phyloP scores from a whole-genome alignment of 805 yeast species.

The Metschnikowia kunwiensis region DNA sequence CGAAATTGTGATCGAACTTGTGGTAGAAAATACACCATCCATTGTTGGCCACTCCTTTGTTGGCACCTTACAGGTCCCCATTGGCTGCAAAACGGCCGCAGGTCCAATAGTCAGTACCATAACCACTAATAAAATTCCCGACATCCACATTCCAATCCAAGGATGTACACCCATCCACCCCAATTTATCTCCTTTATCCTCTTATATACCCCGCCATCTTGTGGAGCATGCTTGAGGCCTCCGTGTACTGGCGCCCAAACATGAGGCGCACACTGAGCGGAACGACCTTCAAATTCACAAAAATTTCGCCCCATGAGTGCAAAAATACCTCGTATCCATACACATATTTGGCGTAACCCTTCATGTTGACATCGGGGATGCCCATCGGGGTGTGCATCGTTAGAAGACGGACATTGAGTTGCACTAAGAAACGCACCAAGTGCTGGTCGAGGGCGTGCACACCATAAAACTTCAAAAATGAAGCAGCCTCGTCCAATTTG shows the following conservation, averaged over 20 bases:
- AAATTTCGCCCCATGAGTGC: background rate
- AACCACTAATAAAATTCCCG: too few species aligned
- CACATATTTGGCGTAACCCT: too few species aligned
- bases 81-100: too few species aligned
- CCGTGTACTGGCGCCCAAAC: background rate
- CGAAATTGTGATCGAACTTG: too few species aligned
- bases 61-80: too few species aligned
- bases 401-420: conserved; percentile 1
- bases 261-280: background rate
- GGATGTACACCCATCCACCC: too few species aligned
- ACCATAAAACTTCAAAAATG: background rate
- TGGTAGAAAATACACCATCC: too few species aligned
- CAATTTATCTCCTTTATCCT: too few species aligned
- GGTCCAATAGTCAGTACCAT: too few species aligned
- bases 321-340: background rate
- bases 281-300: background rate
- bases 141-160: too few species aligned
- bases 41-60: too few species aligned
- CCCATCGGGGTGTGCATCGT: background rate
- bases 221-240: background rate
- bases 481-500: background rate
- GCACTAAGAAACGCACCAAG: background rate
- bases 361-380: background rate
- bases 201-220: background rate
- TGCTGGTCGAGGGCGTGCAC: background rate